A percentile compares a stretch with the other conserved stretches of the same genome.
Conservation (phyloP, 371 early-diverging fungal genomes). For the Cokeromyces recurvatus region DNA sequence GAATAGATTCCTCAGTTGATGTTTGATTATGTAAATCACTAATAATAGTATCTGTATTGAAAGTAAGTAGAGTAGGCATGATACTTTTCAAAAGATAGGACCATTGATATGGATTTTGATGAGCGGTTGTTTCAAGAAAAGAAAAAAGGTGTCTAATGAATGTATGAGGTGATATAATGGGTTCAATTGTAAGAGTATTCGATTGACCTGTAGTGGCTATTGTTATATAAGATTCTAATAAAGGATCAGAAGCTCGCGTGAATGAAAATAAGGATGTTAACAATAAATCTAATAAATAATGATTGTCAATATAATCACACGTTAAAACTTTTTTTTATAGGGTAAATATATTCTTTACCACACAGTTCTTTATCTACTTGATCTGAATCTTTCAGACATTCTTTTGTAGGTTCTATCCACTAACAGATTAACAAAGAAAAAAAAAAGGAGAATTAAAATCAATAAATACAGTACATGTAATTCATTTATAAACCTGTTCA, state of each 20-base stretch:
- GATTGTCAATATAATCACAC: background rate
- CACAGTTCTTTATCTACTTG: slow-evolving; percentile 19
- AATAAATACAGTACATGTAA: background rate
- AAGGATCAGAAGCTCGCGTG: slow-evolving; percentile 24
- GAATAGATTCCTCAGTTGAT: background rate
- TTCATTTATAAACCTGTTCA: slow-evolving; percentile 13
- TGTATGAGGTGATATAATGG: slow-evolving; percentile 9
- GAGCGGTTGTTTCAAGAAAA: slow-evolving; percentile 20
- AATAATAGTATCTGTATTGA: slow-evolving; percentile 25
- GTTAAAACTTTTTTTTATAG: background rate
- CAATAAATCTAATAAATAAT: slow-evolving; percentile 21
- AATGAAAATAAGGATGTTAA: slow-evolving; percentile 30
- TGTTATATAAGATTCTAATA: slow-evolving; percentile 36
- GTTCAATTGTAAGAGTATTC: background rate
- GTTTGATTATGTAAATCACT: slow-evolving; percentile 16
- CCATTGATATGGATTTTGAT: slow-evolving; percentile 31
- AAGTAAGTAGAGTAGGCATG: slow-evolving; percentile 9
- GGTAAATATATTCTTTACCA: slow-evolving; percentile 14
- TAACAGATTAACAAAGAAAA: slow-evolving; percentile 3
- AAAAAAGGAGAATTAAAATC: background rate
- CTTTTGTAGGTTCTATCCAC: slow-evolving; percentile 38
- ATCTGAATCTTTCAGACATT: slow-evolving; percentile 25
- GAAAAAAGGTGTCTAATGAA: slow-evolving; percentile 14
- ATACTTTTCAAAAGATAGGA: slow-evolving; percentile 24
- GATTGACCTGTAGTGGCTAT: slow-evolving; percentile 20